Base-by-base conservation (phyloP, 1,284 basidiomycete species). In the Boletus hoseneyae region DNA sequence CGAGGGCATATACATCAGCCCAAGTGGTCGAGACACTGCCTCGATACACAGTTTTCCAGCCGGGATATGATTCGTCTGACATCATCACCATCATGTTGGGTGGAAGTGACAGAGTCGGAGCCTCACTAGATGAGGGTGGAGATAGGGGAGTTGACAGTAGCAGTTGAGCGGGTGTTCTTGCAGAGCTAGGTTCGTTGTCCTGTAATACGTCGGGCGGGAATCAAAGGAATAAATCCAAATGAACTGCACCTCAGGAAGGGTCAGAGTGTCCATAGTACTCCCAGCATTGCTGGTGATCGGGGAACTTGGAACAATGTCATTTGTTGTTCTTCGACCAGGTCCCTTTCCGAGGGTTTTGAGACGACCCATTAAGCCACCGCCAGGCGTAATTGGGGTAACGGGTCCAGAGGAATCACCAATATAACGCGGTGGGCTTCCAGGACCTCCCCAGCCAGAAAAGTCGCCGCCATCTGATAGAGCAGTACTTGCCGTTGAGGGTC, bases 1-100 rank as follows among this genome's bases (percentile, higher is more conserved):
- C 94, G 33, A 98, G 73, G 10, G 71, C 67, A 23, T 77, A 73
- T 34, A 82, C 62, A 57, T 97, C 94, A 19, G 74, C 66, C 46
- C 78, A 80, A 0, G 82, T 83, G 41, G 76, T 79, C 2, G 78
- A 77, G 3, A 85, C 77, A 35, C 82, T 79, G 0, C 91, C 87
- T 21, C 91, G 77, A 63, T 95, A 96, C 2, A 91, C 72, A 5
- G 82, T 85, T 8, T 77, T 81, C 82, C 87, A 95, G 3, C 89
- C 87, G 3, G 87, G 87, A 21, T 82, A 76, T 0, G 79, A 80
- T 62, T 95, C 91, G 64, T 97, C 92, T 1, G 90, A 86, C 45
- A 99, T 88, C 54, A 90, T 73, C 30, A 98, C 68, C 0, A 79
- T 74, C 25, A 88, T 89, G 43, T 82, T 73, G 0, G 75, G 67